Base-by-base conservation (phyloP, 257 asterid species). In the Apocynum venetum region DNA sequence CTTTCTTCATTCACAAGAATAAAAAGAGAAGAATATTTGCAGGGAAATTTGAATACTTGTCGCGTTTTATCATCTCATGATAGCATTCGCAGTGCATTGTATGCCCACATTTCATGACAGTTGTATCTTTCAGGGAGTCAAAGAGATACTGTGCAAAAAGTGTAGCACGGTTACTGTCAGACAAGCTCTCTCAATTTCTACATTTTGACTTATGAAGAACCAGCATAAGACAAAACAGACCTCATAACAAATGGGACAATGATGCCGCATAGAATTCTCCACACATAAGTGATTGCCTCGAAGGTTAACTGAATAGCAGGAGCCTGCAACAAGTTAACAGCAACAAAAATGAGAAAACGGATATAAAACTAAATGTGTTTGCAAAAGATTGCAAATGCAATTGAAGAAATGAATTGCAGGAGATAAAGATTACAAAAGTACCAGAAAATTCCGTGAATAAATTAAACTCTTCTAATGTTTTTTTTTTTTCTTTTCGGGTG, bases 181-280 rank as follows among this genome's bases (percentile, higher is more conserved):
- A 11, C 15, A 38, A 77, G 60, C 19, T 19, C 8, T 46, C 15
- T 14, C 3, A 36, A 25, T 68, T 68, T 17, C 57, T 4, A 25
- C 43, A 49, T 36, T 35, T 51, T 46, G 41, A 35, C 31, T 48
- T 2, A 11, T 20, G 53, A 56, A 43, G 25, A 69, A 70, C 61
- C 2, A 57, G 53, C n/a, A 31, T 31, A 60, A 57, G 51, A 65
- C 10, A 8, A n/a, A 66, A 69, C 77, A 78, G 70, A 95, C 98
- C 97, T 95, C 99, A 41, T 90, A 95, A 79, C 99, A 95, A 59
- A 95, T 95, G 44, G 99, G 97, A 82, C 99, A 95, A 71, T 95
- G 99, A 85, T 95, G 99, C 80, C 96, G 88, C 97, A 91, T 95
- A 73, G 99, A 93, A 80, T 93, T 88, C 87, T 95, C 99, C 66